Evolutionary conservation across 2,329 filamentous ascomycete species (phyloP).

Genomic region (Botrytis medusae): DNA sequence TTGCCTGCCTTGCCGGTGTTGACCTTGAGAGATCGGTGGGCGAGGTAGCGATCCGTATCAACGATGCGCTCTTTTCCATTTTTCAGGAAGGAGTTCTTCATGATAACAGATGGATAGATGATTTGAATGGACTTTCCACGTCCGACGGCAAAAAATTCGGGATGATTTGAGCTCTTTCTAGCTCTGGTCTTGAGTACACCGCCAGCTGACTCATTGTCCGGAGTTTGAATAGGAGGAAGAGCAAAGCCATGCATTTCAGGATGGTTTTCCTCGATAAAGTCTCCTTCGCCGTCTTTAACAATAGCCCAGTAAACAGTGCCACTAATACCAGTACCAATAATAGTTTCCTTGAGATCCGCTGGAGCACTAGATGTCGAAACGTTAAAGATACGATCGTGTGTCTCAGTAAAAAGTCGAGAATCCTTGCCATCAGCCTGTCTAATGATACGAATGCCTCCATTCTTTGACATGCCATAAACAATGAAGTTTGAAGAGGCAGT

Average conservation of each 20-base stretch:
- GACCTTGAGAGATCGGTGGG: constrained; percentile 87
- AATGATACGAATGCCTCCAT: constrained; percentile 88
- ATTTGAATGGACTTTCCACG: constrained; percentile 96
- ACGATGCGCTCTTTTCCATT: constrained; percentile 66
- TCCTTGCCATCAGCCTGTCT: constrained; percentile 91
- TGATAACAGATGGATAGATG: constrained; percentile 66
- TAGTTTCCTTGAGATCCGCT: constrained; percentile 67
- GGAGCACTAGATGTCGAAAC: constrained; percentile 76
- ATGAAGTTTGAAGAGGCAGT: constrained; percentile 90
- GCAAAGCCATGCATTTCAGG: constrained; percentile 85
- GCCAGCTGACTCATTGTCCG: constrained; percentile 87
- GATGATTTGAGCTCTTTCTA: constrained; percentile 82
- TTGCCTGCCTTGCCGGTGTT: constrained; percentile 97
- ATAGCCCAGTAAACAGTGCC: constrained; percentile 96
- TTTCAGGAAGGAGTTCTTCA: constrained; percentile 63
- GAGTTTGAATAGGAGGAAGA: constrained; percentile 79
- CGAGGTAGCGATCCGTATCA: constrained; percentile 83
- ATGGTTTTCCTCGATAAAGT: constrained; percentile 74
- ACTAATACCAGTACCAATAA: constrained; percentile 90
- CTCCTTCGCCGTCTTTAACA: constrained; percentile 73
- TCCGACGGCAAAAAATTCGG: constrained; percentile 92
- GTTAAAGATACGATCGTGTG: constrained; percentile 92
- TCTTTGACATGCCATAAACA: constrained; percentile 90
- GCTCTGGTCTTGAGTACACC: constrained; percentile 95
- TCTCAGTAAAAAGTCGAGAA: constrained; percentile 87